Conservation (phyloP, 2,329 filamentous ascomycete species). For the Colletotrichum lupini region DNA sequence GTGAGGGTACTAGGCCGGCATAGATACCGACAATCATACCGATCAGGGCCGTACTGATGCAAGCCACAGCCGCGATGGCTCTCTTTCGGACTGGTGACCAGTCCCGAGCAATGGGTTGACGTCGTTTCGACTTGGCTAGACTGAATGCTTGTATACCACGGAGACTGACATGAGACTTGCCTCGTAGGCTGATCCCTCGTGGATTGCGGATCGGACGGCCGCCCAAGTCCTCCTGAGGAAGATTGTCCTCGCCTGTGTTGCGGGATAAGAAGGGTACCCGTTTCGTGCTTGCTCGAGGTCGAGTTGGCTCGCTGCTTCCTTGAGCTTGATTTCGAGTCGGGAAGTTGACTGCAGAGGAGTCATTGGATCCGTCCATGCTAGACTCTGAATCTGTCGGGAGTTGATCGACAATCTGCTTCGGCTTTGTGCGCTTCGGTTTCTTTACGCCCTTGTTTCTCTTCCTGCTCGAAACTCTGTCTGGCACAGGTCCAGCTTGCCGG, state of each 20-base stretch:
- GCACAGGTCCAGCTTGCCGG: slow-evolving; percentile 7
- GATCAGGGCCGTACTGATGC: slow-evolving; percentile 77
- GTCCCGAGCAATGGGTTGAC: slow-evolving; percentile 76
- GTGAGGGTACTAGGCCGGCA: slow-evolving; percentile 80
- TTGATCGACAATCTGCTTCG: slow-evolving; percentile 17
- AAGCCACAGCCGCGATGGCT: slow-evolving; percentile 75
- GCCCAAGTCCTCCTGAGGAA: slow-evolving; percentile 41
- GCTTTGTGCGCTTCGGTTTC: slow-evolving; percentile 6
- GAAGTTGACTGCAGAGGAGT: slow-evolving; percentile 33
- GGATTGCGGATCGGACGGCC: slow-evolving; percentile 41
- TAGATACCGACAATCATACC: slow-evolving; percentile 81
- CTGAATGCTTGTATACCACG: slow-evolving; percentile 61
- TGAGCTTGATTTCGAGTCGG: slow-evolving; percentile 29
- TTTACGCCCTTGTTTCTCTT: neutral
- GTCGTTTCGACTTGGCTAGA: slow-evolving; percentile 64
- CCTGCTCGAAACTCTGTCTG: slow-evolving; percentile 31
- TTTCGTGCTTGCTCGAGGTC: slow-evolving; percentile 23
- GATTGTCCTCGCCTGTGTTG: slow-evolving; percentile 37
- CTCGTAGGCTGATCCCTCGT: slow-evolving; percentile 57
- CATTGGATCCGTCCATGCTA: slow-evolving; percentile 31
- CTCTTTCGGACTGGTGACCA: slow-evolving; percentile 76
- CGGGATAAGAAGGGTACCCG: slow-evolving; percentile 13
- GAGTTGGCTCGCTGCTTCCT: slow-evolving; percentile 33
- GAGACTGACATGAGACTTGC: slow-evolving; percentile 66
- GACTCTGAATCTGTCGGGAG: slow-evolving; percentile 2